phyloP scores from a whole-genome alignment of 78 protist genomes.

The Dictyostelium capitatum region DNA sequence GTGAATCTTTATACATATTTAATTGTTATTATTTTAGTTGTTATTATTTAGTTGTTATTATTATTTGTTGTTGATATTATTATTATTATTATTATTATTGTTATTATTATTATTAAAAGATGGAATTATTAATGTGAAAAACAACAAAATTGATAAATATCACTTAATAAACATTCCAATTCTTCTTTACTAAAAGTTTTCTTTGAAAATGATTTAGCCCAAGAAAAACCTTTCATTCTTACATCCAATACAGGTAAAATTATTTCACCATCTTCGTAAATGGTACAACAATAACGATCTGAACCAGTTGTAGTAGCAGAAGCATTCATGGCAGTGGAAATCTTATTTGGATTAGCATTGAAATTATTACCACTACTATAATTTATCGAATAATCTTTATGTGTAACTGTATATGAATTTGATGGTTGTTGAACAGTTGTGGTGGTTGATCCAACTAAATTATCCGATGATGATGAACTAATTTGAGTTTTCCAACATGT shows the following conservation, averaged over 20 bases:
- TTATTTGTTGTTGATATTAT: too few relatives aligned
- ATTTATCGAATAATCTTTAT: background rate
- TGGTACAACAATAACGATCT: conserved; percentile 70
- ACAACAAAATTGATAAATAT: conserved; percentile 31
- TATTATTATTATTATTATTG: too few relatives aligned
- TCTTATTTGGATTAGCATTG: background rate
- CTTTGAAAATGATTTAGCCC: conserved; percentile 68
- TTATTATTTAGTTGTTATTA: too few relatives aligned
- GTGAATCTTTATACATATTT: too few relatives aligned
- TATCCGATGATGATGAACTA: background rate
- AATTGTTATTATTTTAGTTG: too few relatives aligned
- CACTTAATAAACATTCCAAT: conserved; percentile 51
- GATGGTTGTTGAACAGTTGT: background rate
- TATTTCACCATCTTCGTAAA: conserved; percentile 64
- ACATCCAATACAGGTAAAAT: conserved; percentile 26
- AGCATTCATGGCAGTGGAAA: background rate
- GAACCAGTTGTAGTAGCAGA: background rate
- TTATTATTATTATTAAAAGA: too few relatives aligned
- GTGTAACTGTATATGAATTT: background rate
- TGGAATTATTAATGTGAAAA: conserved; percentile 9
- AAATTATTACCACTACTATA: background rate
- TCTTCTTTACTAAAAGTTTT: conserved; percentile 66
- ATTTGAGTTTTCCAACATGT: conserved; percentile 66
- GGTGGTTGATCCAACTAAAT: too few relatives aligned
- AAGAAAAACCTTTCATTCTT: conserved; percentile 51